Percentiles rank a stretch among this genome's conserved stretches.
These are phyloP conservation scores for Candida morakotiae DNA, from an alignment of 805 yeast genomes.

Conservation along the genomic window DNA sequence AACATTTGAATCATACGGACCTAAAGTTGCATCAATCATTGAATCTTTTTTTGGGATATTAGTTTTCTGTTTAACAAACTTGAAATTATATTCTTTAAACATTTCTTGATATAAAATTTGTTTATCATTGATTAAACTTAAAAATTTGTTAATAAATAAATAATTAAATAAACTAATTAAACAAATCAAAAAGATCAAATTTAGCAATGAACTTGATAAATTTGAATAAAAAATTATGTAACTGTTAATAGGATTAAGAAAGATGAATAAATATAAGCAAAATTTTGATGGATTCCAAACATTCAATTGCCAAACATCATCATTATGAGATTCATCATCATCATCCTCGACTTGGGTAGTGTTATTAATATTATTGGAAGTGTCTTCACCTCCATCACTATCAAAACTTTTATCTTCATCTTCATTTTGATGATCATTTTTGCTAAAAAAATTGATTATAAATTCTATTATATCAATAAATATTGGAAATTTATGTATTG, in stretches of 20 bases:
- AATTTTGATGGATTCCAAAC: slow-evolving; percentile 70
- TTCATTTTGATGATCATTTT: neutral
- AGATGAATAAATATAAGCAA: slow-evolving; percentile 44
- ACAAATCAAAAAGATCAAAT: slow-evolving; percentile 20
- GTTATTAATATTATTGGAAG: too few species aligned
- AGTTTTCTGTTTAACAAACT: slow-evolving; percentile 57
- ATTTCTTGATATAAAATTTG: slow-evolving; percentile 57
- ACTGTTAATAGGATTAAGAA: slow-evolving; percentile 58
- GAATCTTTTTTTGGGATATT: slow-evolving; percentile 54
- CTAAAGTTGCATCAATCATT: slow-evolving; percentile 52
- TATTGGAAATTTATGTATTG: slow-evolving; percentile 2
- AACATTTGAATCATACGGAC: slow-evolving; percentile 20
- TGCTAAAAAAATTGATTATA: slow-evolving; percentile 2
- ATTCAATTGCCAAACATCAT: slow-evolving; percentile 48
- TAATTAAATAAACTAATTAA: slow-evolving; percentile 29
- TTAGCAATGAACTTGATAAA: slow-evolving; percentile 21
- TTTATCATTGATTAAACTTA: slow-evolving; percentile 51
- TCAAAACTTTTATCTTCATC: slow-evolving; percentile 9
- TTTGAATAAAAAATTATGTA: slow-evolving; percentile 35
- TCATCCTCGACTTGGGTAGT: slow-evolving; percentile 8
- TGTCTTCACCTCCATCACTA: slow-evolving; percentile 16
- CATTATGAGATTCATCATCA: slow-evolving; percentile 20
- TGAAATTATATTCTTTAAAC: slow-evolving; percentile 57
- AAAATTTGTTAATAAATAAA: slow-evolving; percentile 42
- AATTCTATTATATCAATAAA: slow-evolving; percentile 6